Evolutionary conservation across 805 yeast genomes (phyloP).

Genomic region (Zygoascus flipseniorum): DNA sequence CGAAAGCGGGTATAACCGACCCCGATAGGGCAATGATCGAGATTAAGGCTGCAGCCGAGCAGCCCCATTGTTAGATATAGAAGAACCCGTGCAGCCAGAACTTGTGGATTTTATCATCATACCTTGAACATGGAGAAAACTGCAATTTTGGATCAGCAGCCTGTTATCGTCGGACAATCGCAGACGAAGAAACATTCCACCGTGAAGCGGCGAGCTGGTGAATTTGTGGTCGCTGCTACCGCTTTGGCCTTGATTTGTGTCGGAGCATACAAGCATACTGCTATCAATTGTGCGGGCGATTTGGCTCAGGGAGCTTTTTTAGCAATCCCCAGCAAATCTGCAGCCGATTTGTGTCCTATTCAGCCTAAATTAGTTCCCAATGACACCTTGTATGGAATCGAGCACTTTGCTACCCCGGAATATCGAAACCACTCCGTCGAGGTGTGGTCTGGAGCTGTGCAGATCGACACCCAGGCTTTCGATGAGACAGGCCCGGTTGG

Average conservation of each 20-base stretch:
- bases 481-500: slow-evolving; percentile 46
- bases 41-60: no score
- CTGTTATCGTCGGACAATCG: neutral
- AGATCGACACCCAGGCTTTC: slow-evolving; percentile 53
- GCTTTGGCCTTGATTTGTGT: neutral
- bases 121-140: neutral
- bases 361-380: neutral
- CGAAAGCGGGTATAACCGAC: no score
- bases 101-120: no score
- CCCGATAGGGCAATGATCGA: no score
- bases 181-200: neutral
- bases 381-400: neutral
- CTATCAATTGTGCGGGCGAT: neutral
- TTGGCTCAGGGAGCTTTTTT: neutral
- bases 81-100: no score
- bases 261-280: neutral
- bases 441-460: slow-evolving; percentile 44
- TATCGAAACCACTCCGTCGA: slow-evolving; percentile 11
- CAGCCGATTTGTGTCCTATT: neutral
- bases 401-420: slow-evolving; percentile 8
- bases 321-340: neutral
- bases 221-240: neutral
- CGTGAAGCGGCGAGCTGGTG: neutral
- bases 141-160: neutral
- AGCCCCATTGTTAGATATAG: no score